phyloP scores from a whole-genome alignment of 2,329 filamentous ascomycete genomes.

The Neonectria punicea region DNA sequence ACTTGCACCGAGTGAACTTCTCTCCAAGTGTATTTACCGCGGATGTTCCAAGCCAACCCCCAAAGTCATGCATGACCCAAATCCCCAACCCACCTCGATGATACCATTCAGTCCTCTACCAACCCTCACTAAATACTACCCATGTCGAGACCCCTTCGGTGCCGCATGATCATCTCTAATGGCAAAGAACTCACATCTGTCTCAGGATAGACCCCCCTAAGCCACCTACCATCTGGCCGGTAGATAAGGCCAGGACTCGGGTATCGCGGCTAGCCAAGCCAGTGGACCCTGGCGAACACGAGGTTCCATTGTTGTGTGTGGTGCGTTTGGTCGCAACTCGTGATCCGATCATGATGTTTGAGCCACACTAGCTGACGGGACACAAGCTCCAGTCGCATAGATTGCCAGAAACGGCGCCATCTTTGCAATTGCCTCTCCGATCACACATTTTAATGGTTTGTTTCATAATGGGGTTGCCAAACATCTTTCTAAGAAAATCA shows the following conservation, averaged over 20 bases:
- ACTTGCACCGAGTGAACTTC: too few relatives aligned
- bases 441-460: too few relatives aligned
- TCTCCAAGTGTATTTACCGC: neutral
- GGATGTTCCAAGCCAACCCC: neutral
- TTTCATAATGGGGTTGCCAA: neutral
- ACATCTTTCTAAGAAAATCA: neutral
- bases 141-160: neutral
- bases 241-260: neutral
- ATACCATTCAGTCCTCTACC: neutral
- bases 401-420: neutral
- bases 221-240: too few relatives aligned
- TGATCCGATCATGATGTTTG: constrained; percentile 14
- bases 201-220: neutral
- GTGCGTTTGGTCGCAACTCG: neutral
- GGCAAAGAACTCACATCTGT: neutral
- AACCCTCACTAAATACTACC: neutral
- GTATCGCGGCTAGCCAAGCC: neutral
- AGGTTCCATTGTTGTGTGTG: neutral
- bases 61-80: neutral
- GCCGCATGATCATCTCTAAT: neutral
- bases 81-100: neutral
- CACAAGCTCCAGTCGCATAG: neutral
- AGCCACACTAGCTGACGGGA: neutral
- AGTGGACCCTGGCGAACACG: neutral
- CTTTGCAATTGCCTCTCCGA: neutral